Evolutionary conservation across 2,329 filamentous ascomycete species (phyloP).

Genomic region (Fusarium duplospermum): DNA sequence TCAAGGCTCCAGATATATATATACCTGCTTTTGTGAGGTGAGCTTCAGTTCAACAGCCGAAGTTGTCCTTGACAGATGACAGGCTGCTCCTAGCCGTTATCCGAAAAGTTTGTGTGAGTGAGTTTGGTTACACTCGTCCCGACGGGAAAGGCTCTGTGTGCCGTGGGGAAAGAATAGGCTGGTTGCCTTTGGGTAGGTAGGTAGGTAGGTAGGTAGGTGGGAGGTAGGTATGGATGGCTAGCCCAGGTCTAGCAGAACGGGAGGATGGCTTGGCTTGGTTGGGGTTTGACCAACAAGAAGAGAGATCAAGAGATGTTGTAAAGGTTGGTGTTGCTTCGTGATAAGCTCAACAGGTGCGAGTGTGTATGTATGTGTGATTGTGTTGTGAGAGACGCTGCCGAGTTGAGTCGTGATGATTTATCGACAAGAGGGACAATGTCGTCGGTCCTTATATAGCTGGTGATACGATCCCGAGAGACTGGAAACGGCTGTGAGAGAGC

Average conservation of each 20-base stretch:
- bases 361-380: conserved; percentile 1
- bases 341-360: neutral
- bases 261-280: conserved; percentile 4
- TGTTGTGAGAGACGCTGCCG: conserved; percentile 22
- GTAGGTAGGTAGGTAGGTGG: neutral
- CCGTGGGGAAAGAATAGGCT: conserved; percentile 33
- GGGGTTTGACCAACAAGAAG: conserved; percentile 3
- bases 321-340: neutral
- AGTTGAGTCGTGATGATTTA: conserved; percentile 36
- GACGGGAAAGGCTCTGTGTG: conserved; percentile 37
- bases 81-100: conserved; percentile 33
- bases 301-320: neutral
- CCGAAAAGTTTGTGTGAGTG: conserved; percentile 42
- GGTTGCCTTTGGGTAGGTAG: conserved; percentile 15
- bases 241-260: conserved; percentile 3
- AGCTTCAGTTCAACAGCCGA: conserved; percentile 16
- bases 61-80: conserved; percentile 27
- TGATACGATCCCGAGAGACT: conserved; percentile 42
- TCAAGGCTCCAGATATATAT: conserved; percentile 33
- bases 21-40: conserved; percentile 20
- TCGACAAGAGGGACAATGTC: conserved; percentile 26
- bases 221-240: conserved; percentile 5
- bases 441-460: conserved; percentile 45
- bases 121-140: conserved; percentile 34
- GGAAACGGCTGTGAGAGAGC: conserved; percentile 36